Evolutionary conservation across 2,329 filamentous ascomycete species (phyloP), one percentile per base, ranked within the genome.

Genomic region (Lachnellula willkommii): DNA sequence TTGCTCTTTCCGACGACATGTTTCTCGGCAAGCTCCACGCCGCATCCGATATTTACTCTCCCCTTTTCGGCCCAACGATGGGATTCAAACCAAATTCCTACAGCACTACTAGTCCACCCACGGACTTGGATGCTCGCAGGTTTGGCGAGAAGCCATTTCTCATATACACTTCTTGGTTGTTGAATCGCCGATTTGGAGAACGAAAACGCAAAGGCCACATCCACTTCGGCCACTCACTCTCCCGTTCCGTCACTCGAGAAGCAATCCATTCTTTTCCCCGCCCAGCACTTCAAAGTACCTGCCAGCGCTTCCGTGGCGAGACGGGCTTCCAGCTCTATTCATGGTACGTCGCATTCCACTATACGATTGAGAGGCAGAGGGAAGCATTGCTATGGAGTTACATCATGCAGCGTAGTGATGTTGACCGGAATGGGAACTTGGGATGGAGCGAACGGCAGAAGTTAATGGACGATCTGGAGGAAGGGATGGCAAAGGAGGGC

Each of bases 71-170:
- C 0, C 69, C 70, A 2, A 71, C 69, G 2, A 70, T 76, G 64
- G 73, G 70, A 2, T 76, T 75, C 67, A 76, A 76, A 55, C 55
- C 65, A 12, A 75, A 75, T 47, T 64, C 64, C 42, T 76, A 75
- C 56, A 75, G 75, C 58, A 72, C 70, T 2, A 55, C 66, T 14
- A 59, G 68, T 17, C 66, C 70, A 14, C 73, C 73, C 5, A 70
- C 69, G 1, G 53, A 58, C 35, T 15, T 50, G 8, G 61, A 61
- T 43, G 61, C 59, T 15, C 57, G 54, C n/a, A 50, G 57, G 2
- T 76, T 76, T 55, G 74, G 74, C 42, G 73, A 76, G 59, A 75
- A 75, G 61, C 74, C 74, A 1, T 75, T 72, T 55, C 66, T 74
- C 7, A 73, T 74, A 52, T 75, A 75, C 63, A 75, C 73, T 0